phyloP scores from a whole-genome alignment of 2,329 filamentous ascomycete species.

The Laburnicola sp. region DNA sequence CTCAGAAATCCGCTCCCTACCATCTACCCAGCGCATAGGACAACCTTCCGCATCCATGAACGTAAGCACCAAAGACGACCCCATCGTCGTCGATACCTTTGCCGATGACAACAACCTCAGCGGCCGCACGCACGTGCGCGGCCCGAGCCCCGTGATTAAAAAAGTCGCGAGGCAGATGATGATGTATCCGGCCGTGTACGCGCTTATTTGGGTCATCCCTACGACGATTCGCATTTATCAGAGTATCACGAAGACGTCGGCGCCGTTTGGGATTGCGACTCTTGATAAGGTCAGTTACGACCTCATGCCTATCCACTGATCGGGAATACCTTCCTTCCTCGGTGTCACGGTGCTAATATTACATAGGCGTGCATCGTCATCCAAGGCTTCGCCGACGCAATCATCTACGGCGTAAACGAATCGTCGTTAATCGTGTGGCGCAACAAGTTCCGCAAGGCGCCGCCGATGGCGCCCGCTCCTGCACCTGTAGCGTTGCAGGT shows the following conservation, averaged over 20 bases:
- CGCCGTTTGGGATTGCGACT: constrained; percentile 44
- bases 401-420: constrained; percentile 46
- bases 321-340: neutral
- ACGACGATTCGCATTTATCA: constrained; percentile 50
- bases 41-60: constrained; percentile 17
- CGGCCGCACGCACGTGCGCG: constrained; percentile 22
- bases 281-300: constrained; percentile 41
- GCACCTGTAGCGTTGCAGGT: neutral
- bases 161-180: constrained; percentile 50
- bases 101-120: constrained; percentile 8
- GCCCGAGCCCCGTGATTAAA: constrained; percentile 13
- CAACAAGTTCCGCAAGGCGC: constrained; percentile 11
- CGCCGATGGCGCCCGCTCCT: constrained; percentile 5
- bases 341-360: neutral
- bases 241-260: constrained; percentile 35
- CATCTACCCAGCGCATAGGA: constrained; percentile 22
- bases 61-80: constrained; percentile 14
- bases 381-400: constrained; percentile 48
- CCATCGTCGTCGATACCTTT: constrained; percentile 10
- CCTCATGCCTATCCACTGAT: neutral
- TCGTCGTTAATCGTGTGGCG: constrained; percentile 22
- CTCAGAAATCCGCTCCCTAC: constrained; percentile 25
- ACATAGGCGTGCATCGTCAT: constrained; percentile 44
- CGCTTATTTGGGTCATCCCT: constrained; percentile 49
- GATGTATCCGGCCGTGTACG: constrained; percentile 49